Evolutionary conservation across 345 rosid genomes (phyloP), one percentile per base, ranked within the genome.

Genomic region (Durio zibethinus): DNA sequence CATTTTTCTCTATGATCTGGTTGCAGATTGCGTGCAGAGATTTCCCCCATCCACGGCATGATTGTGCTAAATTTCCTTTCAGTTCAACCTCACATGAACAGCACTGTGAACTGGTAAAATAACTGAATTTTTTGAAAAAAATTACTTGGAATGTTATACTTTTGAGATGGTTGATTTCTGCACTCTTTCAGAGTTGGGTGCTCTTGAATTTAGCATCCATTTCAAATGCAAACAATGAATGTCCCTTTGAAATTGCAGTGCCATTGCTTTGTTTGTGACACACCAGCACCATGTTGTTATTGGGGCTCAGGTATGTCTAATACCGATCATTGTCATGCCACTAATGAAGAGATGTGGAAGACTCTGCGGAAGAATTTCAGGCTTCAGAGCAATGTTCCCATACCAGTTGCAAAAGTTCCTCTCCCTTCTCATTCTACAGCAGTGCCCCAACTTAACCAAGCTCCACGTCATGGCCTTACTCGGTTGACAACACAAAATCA

Each of bases 21-120:
- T 71, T 86, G 85, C 86, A 94, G 97, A 77, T 94, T 85, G 97
- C 97, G 7, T 94, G 97, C 83, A 84, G 98, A 83, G 98, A 94
- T 81, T 94, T 83, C 43, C 97, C 97, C 77, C 97, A 94, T 81
- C 84, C 97, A 59, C 86, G 98, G 1, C 94, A 94, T 82, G 86
- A 84, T 5, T 94, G 98, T 75, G 91, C 83, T 76, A 87, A 83
- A 68, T 93, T 79, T 78, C 83, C 86, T 15, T 93, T 94, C 85
- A 73, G 79, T 74, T 87, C 90, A 35, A 87, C 90, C 18, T 81
- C 86, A 15, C 97, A 91, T 71, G 84, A 84, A 64, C 80, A 52
- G 33, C 81, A 88, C 53, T 94, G 98, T 78, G 83, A 85, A 78
- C 84, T 86, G 94, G 98, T 93, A 81, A 81, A 85, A 23, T 57